Evolutionary conservation across 179 eudicot genomes (phyloP), one percentile per base, ranked within the genome.

Genomic region (Actinidia arguta): DNA sequence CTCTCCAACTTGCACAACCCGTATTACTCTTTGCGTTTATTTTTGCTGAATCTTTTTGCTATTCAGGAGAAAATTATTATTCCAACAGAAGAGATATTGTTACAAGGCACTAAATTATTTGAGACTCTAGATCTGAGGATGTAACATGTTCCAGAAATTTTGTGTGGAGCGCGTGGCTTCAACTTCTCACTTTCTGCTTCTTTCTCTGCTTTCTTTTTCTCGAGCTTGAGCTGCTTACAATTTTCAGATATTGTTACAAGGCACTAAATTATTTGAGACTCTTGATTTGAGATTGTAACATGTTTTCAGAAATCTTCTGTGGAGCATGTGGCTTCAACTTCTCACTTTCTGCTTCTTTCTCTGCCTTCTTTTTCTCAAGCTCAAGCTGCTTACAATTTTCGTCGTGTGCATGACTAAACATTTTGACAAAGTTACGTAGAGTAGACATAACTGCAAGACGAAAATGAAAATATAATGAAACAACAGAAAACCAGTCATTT

Each of bases 311-410:
- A 50, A 61, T 78, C 72, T 70, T 82, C 24, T 1, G 68, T 31
- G 86, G 69, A 68, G 62, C 20, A 48, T 68, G 59, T 64, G 80
- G 39, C 84, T 84, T 88, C 70, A 25, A 52, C 81, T 86, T 81
- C 47, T 86, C 91, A 71, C 62, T 82, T 88, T 84, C 88, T 64
- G 83, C 81, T 85, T 84, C 97, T 80, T 88, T 94, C 85, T 89
- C 93, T 22, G 88, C 92, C 86, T 91, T 93, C 90, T 87, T 94
- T 82, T 84, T 92, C 67, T 93, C 97, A 11, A 87, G 80, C 88
- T 91, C 98, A 54, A 86, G 83, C 78, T 92, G 94, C 91, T 90
- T 91, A 85, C 87, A 84, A 80, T 93, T 94, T 78, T 94, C 97
- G 80, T 93, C 95, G 18, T 90, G 93, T 11, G 98, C 88, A 82